A percentile compares a stretch with the other conserved stretches of the same genome.
Evolutionary conservation across 2,329 filamentous ascomycete genomes (phyloP).

Genomic region (Paradendryphiella salina): DNA sequence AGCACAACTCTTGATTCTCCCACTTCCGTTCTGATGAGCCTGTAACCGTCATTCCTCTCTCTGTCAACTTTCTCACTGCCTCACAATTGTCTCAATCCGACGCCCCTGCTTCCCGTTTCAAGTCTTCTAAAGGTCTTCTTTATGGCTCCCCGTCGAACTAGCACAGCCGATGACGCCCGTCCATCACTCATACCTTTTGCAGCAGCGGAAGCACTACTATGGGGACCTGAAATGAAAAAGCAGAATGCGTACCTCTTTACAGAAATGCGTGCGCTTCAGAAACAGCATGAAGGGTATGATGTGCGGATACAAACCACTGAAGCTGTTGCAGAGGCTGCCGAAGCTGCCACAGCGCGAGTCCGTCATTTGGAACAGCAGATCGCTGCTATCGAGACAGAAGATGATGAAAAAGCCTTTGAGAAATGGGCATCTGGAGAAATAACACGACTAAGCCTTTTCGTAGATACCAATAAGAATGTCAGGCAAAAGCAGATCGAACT

Average conservation of each 20-base stretch:
- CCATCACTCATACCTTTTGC: conserved; percentile 23
- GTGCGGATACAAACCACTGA: conserved; percentile 29
- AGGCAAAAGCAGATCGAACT: conserved; percentile 25
- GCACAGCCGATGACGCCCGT: conserved; percentile 9
- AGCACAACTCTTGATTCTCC: background rate
- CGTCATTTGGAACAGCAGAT: conserved; percentile 27
- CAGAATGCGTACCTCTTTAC: conserved; percentile 43
- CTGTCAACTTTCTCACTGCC: background rate
- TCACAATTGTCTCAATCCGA: background rate
- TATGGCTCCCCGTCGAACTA: conserved; percentile 15
- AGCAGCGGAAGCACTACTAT: conserved; percentile 41
- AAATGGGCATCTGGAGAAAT: conserved; percentile 24
- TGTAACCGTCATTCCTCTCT: background rate
- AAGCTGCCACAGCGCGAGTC: conserved; percentile 18
- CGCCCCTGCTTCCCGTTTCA: background rate
- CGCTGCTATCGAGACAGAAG: conserved; percentile 30
- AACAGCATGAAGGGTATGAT: conserved; percentile 22
- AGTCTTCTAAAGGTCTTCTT: background rate
- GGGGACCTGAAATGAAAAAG: conserved; percentile 48
- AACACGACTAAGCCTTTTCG: conserved; percentile 14
- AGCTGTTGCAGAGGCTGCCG: conserved; percentile 18
- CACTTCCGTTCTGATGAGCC: no score
- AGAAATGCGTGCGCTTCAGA: conserved; percentile 45
- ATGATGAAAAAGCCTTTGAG: conserved; percentile 26
- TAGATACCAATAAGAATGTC: conserved; percentile 22